phyloP scores from a whole-genome alignment of 1,284 basidiomycete genomes.

The Cryptococcus amylolentus region DNA sequence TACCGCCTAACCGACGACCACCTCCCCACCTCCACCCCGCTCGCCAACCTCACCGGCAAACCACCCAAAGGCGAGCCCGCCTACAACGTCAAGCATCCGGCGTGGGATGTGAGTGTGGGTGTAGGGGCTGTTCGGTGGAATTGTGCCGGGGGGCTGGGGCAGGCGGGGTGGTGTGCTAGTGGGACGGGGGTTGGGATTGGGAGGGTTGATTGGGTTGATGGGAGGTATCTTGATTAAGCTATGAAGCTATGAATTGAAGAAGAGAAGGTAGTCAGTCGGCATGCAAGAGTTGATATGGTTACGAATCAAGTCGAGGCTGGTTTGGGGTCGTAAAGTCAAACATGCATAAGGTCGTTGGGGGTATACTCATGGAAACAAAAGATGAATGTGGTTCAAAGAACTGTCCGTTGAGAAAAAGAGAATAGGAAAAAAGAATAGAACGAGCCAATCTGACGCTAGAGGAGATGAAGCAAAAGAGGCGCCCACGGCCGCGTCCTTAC shows the following conservation, averaged over 20 bases:
- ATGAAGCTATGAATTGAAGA: too few relatives aligned
- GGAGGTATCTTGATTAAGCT: conserved; percentile 37
- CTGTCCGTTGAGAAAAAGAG: not conserved
- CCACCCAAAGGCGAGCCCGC: not conserved
- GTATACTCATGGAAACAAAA: not conserved
- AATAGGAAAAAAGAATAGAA: not conserved
- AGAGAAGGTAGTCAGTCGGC: not conserved
- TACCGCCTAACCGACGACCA: conserved; percentile 81
- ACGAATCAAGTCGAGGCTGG: not conserved
- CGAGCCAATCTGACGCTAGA: not conserved
- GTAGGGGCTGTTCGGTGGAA: conserved; percentile 79
- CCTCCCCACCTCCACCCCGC: conserved; percentile 56
- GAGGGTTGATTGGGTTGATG: conserved; percentile 70
- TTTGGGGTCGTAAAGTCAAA: not conserved
- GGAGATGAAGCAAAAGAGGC: not conserved
- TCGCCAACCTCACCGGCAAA: not conserved
- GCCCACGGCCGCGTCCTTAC: too few relatives aligned
- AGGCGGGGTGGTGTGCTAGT: conserved; percentile 67
- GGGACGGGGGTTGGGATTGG: conserved; percentile 79
- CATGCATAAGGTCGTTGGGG: conserved; percentile 2
- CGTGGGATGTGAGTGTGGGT: conserved; percentile 71
- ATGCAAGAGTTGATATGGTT: not conserved
- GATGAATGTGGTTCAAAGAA: not conserved
- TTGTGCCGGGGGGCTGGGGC: conserved; percentile 62
- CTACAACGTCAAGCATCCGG: conserved; percentile 29